These are phyloP conservation scores for Termitomyces sp. DNA, from an alignment of 768 basidiomycete genomes.

Conservation along the genomic window DNA sequence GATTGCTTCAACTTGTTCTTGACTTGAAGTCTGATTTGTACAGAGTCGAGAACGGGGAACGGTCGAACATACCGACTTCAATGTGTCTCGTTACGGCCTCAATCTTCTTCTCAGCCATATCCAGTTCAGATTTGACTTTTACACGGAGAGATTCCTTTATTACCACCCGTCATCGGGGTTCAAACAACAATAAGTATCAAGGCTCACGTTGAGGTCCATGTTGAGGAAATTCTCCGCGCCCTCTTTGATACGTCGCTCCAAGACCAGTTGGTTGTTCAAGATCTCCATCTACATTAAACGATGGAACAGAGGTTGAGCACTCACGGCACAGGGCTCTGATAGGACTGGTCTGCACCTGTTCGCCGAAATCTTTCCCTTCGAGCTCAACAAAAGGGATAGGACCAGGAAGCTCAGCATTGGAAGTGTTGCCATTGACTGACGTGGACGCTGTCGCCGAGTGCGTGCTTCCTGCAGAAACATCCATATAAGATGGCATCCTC, in stretches of 20 bases:
- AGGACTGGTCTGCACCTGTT: slow-evolving; percentile 32
- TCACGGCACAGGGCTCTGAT: neutral
- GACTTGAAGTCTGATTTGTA: slow-evolving; percentile 19
- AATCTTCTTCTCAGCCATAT: slow-evolving; percentile 71
- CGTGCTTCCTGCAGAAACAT: slow-evolving; percentile 13
- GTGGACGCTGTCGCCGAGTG: slow-evolving; percentile 17
- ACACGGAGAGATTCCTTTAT: slow-evolving; percentile 55
- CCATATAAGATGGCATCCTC: slow-evolving; percentile 14
- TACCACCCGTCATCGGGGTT: neutral
- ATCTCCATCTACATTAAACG: slow-evolving; percentile 47
- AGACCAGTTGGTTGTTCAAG: slow-evolving; percentile 60
- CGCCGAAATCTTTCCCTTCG: slow-evolving; percentile 36
- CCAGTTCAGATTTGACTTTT: slow-evolving; percentile 74
- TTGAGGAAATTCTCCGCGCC: slow-evolving; percentile 88
- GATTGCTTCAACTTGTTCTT: slow-evolving; percentile 19
- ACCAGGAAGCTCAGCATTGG: slow-evolving; percentile 13
- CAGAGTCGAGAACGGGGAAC: neutral
- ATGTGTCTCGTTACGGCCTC: slow-evolving; percentile 55
- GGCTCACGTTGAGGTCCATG: slow-evolving; percentile 50
- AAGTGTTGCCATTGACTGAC: slow-evolving; percentile 17
- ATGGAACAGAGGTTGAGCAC: neutral
- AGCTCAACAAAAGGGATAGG: slow-evolving; percentile 33
- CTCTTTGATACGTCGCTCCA: slow-evolving; percentile 82
- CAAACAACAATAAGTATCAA: neutral
- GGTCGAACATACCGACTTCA: slow-evolving; percentile 37